Evolutionary conservation across 2,329 filamentous ascomycete genomes (phyloP).

Genomic region (Exophiala phaeomuriformis): DNA sequence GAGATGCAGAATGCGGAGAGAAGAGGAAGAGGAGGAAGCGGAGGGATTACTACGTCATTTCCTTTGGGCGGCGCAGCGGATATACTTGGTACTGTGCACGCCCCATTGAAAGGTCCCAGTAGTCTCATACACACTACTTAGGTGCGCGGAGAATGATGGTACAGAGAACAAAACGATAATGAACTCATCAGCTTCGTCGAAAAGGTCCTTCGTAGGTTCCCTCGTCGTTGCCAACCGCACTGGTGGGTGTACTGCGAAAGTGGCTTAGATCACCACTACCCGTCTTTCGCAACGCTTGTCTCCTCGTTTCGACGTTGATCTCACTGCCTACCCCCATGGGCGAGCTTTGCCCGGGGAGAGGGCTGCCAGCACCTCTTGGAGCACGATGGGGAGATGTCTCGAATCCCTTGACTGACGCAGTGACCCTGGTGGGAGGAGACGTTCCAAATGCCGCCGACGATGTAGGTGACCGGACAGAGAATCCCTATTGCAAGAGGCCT

Average conservation of each 20-base stretch:
- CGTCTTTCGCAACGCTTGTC: conserved; percentile 76
- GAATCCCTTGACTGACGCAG: conserved; percentile 63
- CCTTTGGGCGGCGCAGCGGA: too few relatives aligned
- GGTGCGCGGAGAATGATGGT: too few relatives aligned
- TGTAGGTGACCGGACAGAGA: conserved; percentile 70
- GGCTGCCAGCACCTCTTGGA: conserved; percentile 53
- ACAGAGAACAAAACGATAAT: too few relatives aligned
- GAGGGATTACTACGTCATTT: too few relatives aligned
- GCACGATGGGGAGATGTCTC: conserved; percentile 58
- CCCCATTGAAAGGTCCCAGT: too few relatives aligned
- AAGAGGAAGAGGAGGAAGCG: too few relatives aligned
- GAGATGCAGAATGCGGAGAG: too few relatives aligned
- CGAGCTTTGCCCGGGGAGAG: conserved; percentile 50
- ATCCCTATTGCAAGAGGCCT: conserved; percentile 55
- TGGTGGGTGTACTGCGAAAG: conserved; percentile 31
- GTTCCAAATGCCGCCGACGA: conserved; percentile 62
- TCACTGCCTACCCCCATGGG: conserved; percentile 54
- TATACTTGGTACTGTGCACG: too few relatives aligned
- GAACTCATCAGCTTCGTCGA: conserved; percentile 1
- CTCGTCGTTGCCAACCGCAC: conserved; percentile 32
- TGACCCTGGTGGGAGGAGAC: conserved; percentile 69
- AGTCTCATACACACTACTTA: too few relatives aligned
- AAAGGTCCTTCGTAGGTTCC: conserved; percentile 20
- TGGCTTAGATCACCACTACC: conserved; percentile 70
- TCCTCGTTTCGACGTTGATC: conserved; percentile 87